These are phyloP conservation scores for Canna indica DNA, from an alignment of 176 grass and related monocot species.

Conservation along the genomic window DNA sequence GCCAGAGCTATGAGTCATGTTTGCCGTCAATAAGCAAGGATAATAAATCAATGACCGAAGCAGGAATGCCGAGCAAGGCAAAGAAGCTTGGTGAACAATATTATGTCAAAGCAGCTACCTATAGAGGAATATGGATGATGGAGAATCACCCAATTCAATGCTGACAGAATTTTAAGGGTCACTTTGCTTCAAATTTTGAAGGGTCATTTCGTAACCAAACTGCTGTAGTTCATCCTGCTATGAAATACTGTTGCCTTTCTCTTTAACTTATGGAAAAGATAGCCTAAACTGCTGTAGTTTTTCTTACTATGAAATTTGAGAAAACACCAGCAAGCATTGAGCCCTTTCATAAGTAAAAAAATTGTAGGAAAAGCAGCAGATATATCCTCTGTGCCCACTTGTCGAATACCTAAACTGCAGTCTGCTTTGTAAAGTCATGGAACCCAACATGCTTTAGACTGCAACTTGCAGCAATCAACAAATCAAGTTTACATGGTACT, in stretches of 20 bases:
- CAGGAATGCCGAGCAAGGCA: background rate
- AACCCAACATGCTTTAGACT: background rate
- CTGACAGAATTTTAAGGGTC: no score
- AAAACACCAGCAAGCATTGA: background rate
- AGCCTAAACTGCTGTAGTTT: no score
- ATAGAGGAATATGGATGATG: background rate
- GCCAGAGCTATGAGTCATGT: constrained; percentile 26
- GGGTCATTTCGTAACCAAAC: no score
- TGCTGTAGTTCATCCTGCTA: no score
- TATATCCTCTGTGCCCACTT: background rate
- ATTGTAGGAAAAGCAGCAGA: background rate
- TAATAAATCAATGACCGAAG: background rate
- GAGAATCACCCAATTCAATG: no score
- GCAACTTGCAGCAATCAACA: background rate
- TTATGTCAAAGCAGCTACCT: background rate
- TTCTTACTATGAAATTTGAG: background rate
- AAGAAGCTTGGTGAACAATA: background rate
- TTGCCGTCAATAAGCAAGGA: background rate
- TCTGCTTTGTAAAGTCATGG: background rate
- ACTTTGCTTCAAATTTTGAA: no score
- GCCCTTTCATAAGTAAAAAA: background rate
- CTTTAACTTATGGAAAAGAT: background rate
- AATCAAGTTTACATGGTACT: background rate
- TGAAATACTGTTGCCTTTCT: background rate
- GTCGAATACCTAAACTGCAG: background rate